Percentiles rank a stretch among this genome's conserved stretches.
Conservation (phyloP, 2,329 filamentous ascomycete genomes). For the Aureobasidium leucospermi region DNA sequence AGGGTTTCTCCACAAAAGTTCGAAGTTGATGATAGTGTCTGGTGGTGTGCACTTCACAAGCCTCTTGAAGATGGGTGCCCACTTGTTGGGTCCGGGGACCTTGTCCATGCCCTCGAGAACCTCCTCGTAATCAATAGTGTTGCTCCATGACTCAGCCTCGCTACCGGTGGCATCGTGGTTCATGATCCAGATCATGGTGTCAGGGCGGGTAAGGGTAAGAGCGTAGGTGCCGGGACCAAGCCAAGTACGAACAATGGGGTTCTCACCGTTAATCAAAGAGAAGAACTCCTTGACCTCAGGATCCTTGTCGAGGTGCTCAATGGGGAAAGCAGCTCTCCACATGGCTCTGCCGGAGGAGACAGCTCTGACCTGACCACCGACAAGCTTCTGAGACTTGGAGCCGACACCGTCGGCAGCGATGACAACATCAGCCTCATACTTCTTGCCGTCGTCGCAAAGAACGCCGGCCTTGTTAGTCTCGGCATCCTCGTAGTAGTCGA, state of each 20-base stretch:
- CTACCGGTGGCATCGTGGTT: slow-evolving; percentile 41
- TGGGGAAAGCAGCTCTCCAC: slow-evolving; percentile 30
- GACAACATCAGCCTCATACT: slow-evolving; percentile 35
- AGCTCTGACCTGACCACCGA: slow-evolving; percentile 38
- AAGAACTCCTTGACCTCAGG: slow-evolving; percentile 42
- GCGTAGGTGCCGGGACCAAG: slow-evolving; percentile 38
- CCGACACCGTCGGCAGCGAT: slow-evolving; percentile 33
- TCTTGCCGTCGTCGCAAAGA: slow-evolving; percentile 32
- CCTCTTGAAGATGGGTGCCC: slow-evolving; percentile 40
- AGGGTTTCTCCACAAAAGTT: slow-evolving; percentile 36
- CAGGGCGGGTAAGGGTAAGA: slow-evolving; percentile 37
- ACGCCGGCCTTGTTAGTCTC: slow-evolving; percentile 22
- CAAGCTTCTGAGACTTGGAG: slow-evolving; percentile 38
- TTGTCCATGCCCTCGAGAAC: slow-evolving; percentile 40
- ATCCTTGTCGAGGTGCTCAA: slow-evolving; percentile 38
- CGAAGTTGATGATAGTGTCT: slow-evolving; percentile 43
- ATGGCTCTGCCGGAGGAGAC: slow-evolving; percentile 23
- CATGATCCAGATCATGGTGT: slow-evolving; percentile 45
- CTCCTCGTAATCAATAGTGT: slow-evolving; percentile 40
- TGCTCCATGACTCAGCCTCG: slow-evolving; percentile 40
- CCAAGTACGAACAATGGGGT: slow-evolving; percentile 41
- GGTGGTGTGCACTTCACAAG: slow-evolving; percentile 38
- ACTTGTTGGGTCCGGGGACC: slow-evolving; percentile 36
- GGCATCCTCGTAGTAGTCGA: slow-evolving; percentile 40
- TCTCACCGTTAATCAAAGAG: slow-evolving; percentile 33